Evolutionary conservation across 305 asterid species (phyloP).

Genomic region (Euphrasia arctica): DNA sequence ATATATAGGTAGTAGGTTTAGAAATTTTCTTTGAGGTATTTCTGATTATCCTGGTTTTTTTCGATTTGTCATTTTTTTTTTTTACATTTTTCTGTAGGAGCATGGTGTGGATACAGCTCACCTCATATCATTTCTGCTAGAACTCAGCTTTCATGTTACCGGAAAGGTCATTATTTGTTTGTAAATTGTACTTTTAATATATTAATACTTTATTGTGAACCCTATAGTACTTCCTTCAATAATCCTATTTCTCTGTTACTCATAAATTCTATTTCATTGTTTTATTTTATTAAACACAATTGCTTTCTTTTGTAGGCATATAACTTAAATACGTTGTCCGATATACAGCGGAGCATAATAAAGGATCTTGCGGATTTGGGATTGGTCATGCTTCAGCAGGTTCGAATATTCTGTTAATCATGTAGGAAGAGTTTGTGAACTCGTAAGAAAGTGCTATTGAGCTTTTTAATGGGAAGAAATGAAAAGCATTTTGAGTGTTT

Average conservation of each 20-base stretch:
- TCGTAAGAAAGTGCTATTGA: no score
- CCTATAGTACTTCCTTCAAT: slow-evolving; percentile 9
- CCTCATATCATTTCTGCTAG: slow-evolving; percentile 87
- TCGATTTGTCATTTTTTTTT: not conserved
- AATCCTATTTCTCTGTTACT: not conserved
- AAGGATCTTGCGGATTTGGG: slow-evolving; percentile 94
- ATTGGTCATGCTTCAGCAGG: slow-evolving; percentile 94
- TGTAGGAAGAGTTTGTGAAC: not conserved
- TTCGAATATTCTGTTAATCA: slow-evolving; percentile 31
- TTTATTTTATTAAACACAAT: no score
- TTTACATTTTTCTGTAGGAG: slow-evolving; percentile 51
- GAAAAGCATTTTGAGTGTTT: no score
- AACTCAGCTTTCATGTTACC: slow-evolving; percentile 94
- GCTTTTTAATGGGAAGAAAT: no score
- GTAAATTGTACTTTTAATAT: not conserved
- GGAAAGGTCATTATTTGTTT: slow-evolving; percentile 64
- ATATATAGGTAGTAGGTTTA: slow-evolving; percentile 8
- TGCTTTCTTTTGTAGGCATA: slow-evolving; percentile 60
- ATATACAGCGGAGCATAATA: slow-evolving; percentile 58
- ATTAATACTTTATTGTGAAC: slow-evolving; percentile 6
- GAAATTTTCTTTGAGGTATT: slow-evolving; percentile 6
- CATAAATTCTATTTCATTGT: slow-evolving; percentile 10
- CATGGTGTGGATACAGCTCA: slow-evolving; percentile 92
- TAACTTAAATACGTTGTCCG: slow-evolving; percentile 71
- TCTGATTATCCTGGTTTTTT: not conserved